Base-by-base conservation (phyloP, 805 yeast species). In the Starmerella potacharoeniae region DNA sequence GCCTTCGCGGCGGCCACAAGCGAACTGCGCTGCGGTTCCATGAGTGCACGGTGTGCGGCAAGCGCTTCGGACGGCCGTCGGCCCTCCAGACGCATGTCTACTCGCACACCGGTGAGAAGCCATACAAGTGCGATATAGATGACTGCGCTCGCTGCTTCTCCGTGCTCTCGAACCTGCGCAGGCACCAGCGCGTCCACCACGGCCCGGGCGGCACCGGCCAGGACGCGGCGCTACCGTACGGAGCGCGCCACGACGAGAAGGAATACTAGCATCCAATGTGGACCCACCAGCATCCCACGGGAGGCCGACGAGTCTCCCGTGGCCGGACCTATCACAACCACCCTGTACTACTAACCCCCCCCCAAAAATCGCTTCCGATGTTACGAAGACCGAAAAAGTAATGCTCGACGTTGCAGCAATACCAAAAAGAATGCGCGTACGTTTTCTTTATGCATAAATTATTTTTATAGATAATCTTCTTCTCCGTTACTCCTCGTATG, bases 51-150 rank as follows among this genome's bases (percentile, higher is more conserved):
- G 49, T 46, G 34, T 87, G 96, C 67, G 75, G 80, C 51, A 86
- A 88, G 66, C 82, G 81, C 46, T 89, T 89, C 72, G 83, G 87
- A 56, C 74, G 96, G 60, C 96, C 96, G 6, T 81, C 87, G 7
- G 84, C 93, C 5, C 73, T 88, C 54, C 83, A 81, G 66, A 87
- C 91, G 6, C 96, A 88, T 70, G 75, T 78, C 65, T 81, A 85
- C 66, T 82, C 89, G 11, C 96, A 88, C 67, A 83, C 89, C 0
- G 90, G 90, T 35, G 88, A 82, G 63, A 82, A 82, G 60, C 90
- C 90, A 10, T 83, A 79, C 65, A 71, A 69, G 51, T 83, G 89
- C 65, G 69, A 73, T n/a, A 83, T 85, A 80, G 71, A 71, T 0
- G 78, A 76, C 39, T 88, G 96, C 67, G 84, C 82, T 0, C 79